Percentiles rank a stretch among this genome's conserved stretches.
These are phyloP conservation scores for Helotiales sp. DNA, from an alignment of 2,329 filamentous ascomycete genomes.

Conservation along the genomic window DNA sequence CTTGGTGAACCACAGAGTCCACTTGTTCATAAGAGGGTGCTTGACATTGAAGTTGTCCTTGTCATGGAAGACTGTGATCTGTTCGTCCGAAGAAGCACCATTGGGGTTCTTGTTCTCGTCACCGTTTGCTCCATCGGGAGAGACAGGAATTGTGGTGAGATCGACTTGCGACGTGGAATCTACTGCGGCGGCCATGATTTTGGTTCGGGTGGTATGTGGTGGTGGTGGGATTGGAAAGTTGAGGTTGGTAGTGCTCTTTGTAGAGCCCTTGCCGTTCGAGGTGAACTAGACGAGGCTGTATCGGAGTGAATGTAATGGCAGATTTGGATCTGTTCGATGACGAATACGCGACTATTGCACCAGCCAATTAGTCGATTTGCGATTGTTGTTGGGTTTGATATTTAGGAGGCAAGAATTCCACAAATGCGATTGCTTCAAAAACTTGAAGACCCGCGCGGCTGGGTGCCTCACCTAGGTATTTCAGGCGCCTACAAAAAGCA, in stretches of 20 bases:
- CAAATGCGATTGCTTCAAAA: conserved; percentile 1
- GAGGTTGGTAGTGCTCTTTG: background rate
- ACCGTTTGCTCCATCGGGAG: conserved; percentile 60
- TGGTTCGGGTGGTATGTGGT: background rate
- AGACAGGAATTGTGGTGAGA: conserved; percentile 67
- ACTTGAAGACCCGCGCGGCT: background rate
- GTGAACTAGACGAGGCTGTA: background rate
- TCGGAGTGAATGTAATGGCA: conserved; percentile 6
- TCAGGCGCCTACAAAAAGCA: background rate
- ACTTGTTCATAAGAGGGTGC: conserved; percentile 94
- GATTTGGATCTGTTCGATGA: background rate
- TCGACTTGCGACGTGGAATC: conserved; percentile 55
- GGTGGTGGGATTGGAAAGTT: background rate
- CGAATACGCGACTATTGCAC: conserved; percentile 29
- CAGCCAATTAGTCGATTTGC: conserved; percentile 27
- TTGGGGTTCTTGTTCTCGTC: conserved; percentile 43
- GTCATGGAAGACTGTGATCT: conserved; percentile 95
- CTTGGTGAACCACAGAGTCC: conserved; percentile 99
- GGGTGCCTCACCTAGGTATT: background rate
- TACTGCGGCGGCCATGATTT: conserved; percentile 31
- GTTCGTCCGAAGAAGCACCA: conserved; percentile 53
- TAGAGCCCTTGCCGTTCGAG: background rate
- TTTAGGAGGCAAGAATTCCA: background rate
- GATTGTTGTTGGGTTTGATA: background rate
- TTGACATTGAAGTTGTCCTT: conserved; percentile 99